Evolutionary conservation across 371 early-diverging fungal species (phyloP).

Genomic region (Mortierella sp.): DNA sequence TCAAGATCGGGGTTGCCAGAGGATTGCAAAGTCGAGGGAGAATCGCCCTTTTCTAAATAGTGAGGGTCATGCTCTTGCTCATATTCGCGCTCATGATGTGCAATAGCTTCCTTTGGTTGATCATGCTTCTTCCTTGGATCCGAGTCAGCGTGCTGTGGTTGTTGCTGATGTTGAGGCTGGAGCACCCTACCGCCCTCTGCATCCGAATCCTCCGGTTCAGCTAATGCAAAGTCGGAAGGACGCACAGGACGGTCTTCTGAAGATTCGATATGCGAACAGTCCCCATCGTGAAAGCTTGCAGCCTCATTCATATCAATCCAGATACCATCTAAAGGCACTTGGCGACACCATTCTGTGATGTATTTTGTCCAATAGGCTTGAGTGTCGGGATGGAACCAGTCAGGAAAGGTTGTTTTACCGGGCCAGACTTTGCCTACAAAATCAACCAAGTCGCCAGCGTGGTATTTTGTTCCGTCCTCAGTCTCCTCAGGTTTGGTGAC

Average conservation of each 20-base stretch:
- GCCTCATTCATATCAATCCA: slow-evolving; percentile 81
- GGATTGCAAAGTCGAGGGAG: not conserved
- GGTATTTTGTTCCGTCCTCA: slow-evolving; percentile 54
- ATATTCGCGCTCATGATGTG: slow-evolving; percentile 13
- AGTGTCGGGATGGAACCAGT: slow-evolving; percentile 69
- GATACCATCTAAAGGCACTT: slow-evolving; percentile 67
- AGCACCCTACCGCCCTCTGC: not conserved
- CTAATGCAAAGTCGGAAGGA: slow-evolving; percentile 23
- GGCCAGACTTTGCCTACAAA: slow-evolving; percentile 77
- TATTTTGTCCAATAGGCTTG: slow-evolving; percentile 65
- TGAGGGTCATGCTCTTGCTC: slow-evolving; percentile 24
- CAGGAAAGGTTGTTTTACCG: slow-evolving; percentile 75
- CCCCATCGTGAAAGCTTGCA: slow-evolving; percentile 42
- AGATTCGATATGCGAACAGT: slow-evolving; percentile 31
- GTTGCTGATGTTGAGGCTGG: slow-evolving; percentile 21
- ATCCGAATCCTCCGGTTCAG: slow-evolving; percentile 4
- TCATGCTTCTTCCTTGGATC: not conserved
- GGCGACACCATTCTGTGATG: slow-evolving; percentile 57
- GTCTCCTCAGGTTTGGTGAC: slow-evolving; percentile 16
- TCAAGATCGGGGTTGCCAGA: not conserved
- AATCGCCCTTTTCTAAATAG: not conserved
- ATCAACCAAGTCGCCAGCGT: slow-evolving; percentile 27
- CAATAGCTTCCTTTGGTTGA: slow-evolving; percentile 24
- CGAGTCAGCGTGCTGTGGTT: slow-evolving; percentile 14
- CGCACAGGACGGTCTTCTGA: slow-evolving; percentile 32